phyloP scores from a whole-genome alignment of 2,329 filamentous ascomycete species.

The Biscogniauxia marginata region DNA sequence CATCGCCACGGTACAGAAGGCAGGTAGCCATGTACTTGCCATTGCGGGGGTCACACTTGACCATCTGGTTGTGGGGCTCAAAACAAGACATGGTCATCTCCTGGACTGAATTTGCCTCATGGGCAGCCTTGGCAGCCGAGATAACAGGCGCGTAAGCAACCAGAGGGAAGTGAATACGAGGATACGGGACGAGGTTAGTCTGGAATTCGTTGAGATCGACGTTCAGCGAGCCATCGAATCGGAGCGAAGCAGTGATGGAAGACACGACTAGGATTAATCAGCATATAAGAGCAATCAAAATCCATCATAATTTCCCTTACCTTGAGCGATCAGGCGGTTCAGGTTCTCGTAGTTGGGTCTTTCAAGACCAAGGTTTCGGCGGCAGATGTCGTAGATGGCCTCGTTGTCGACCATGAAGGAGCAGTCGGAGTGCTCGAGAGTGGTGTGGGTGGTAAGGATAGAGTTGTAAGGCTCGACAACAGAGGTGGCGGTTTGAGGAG shows the following conservation, averaged over 20 bases:
- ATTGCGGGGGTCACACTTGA: conserved; percentile 97
- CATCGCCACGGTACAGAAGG: conserved; percentile 95
- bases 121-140: conserved; percentile 90
- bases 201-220: conserved; percentile 99
- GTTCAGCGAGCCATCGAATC: conserved; percentile 98
- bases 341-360: conserved; percentile 98
- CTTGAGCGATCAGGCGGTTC: conserved; percentile 97
- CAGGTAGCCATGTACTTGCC: conserved; percentile 99
- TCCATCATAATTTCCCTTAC: conserved; percentile 54
- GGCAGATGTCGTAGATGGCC: conserved; percentile 99
- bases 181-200: conserved; percentile 98
- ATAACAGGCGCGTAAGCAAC: conserved; percentile 94
- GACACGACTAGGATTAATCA: conserved; percentile 72
- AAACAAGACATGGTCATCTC: conserved; percentile 99
- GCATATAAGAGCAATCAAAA: background rate
- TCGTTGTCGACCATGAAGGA: conserved; percentile 99
- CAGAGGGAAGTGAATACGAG: conserved; percentile 98
- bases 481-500: conserved; percentile 93
- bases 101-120: conserved; percentile 97
- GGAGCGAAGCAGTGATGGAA: conserved; percentile 96
- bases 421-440: conserved; percentile 98
- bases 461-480: conserved; percentile 99
- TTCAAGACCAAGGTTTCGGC: conserved; percentile 94
- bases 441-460: conserved; percentile 97
- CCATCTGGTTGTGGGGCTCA: conserved; percentile 99